Conservation (phyloP, 2,329 filamentous ascomycete species). For the Ophiocordyceps sinensis region DNA sequence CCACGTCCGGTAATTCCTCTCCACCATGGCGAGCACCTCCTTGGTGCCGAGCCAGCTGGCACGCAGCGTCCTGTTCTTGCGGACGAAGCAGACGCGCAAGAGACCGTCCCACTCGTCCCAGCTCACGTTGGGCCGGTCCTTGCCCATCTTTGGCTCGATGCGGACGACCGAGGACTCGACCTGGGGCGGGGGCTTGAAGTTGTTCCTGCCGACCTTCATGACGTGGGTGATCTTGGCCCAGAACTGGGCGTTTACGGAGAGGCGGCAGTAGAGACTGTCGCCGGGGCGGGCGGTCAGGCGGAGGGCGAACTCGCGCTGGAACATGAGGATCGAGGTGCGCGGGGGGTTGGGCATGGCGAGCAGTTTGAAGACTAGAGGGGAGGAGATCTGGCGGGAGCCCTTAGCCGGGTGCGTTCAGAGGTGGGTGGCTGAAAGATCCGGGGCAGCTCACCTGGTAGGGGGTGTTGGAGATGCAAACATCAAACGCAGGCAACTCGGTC, state of each 20-base stretch:
- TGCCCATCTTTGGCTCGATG: conserved; percentile 72
- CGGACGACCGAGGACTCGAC: conserved; percentile 87
- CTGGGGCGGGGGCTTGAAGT: conserved; percentile 88
- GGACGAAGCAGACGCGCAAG: conserved; percentile 52
- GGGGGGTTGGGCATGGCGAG: conserved; percentile 71
- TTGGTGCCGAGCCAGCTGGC: conserved; percentile 69
- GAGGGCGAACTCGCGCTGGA: conserved; percentile 88
- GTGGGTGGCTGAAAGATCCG: not conserved
- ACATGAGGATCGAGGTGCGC: conserved; percentile 80
- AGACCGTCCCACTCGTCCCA: conserved; percentile 95
- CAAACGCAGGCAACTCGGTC: conserved; percentile 60
- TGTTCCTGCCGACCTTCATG: conserved; percentile 91
- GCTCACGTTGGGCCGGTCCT: conserved; percentile 65
- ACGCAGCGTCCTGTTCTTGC: conserved; percentile 83
- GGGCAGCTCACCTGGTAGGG: conserved; percentile 41
- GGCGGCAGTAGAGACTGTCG: conserved; percentile 78
- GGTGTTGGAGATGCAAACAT: conserved; percentile 62
- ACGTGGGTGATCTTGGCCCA: conserved; percentile 54
- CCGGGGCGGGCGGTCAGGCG: conserved; percentile 77
- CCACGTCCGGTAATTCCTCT: conserved; percentile 78
- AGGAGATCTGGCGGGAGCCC: conserved; percentile 52
- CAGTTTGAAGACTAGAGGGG: conserved; percentile 81
- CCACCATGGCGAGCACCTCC: conserved; percentile 68
- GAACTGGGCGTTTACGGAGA: conserved; percentile 89
- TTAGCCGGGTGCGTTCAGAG: not conserved